phyloP scores from a whole-genome alignment of 257 asterid species.

The Henckelia pumila region DNA sequence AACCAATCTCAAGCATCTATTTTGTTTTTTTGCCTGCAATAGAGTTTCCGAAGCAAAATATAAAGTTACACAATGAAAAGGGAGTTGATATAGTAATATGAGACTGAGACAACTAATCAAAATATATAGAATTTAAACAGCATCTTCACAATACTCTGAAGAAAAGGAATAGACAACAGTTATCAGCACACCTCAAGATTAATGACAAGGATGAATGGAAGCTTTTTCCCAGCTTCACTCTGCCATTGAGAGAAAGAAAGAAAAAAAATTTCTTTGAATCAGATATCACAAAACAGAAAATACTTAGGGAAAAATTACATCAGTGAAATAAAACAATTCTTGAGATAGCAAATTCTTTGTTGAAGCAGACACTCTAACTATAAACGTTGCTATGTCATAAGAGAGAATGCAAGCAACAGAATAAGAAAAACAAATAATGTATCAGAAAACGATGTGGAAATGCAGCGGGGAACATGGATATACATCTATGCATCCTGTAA shows the following conservation, averaged over 20 bases:
- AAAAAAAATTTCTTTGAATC: neutral
- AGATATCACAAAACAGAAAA: slow-evolving; percentile 12
- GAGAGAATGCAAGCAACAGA: neutral
- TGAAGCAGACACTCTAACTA: slow-evolving; percentile 7
- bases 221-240: slow-evolving; percentile 78
- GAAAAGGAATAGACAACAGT: slow-evolving; percentile 2
- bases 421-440: slow-evolving; percentile 1
- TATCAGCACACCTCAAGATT: slow-evolving; percentile 72
- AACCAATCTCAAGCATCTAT: slow-evolving; percentile 17
- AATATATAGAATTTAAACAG: neutral
- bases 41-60: slow-evolving; percentile 5
- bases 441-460: neutral
- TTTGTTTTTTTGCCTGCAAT: slow-evolving; percentile 4
- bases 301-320: slow-evolving; percentile 16
- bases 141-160: slow-evolving; percentile 3
- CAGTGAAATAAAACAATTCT: slow-evolving; percentile 11
- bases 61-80: slow-evolving; percentile 5
- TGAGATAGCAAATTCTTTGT: slow-evolving; percentile 17
- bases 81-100: slow-evolving; percentile 11
- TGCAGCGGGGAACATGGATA: neutral
- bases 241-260: slow-evolving; percentile 34
- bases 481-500: neutral
- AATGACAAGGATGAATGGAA: slow-evolving; percentile 74
- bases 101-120: slow-evolving; percentile 11
- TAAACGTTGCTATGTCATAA: slow-evolving; percentile 9